Conservation (phyloP, 305 asterid genomes). For the Solanum aculeatissimum region DNA sequence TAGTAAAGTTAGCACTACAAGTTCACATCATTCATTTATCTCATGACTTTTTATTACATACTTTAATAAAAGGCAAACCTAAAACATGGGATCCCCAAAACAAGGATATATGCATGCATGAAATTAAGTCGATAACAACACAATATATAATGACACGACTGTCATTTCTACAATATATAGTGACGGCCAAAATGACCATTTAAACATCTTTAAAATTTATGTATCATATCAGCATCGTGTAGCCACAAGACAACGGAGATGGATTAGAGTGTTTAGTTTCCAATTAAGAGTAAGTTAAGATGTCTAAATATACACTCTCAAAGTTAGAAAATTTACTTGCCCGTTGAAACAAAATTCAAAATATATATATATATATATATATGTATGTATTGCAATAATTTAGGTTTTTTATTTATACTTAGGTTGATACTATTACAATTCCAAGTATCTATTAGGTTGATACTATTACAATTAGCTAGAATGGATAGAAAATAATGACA, state of each 20-base stretch:
- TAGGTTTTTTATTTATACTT: not conserved
- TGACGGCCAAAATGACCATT: too few relatives aligned
- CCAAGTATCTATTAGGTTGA: not conserved
- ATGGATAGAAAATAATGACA: not conserved
- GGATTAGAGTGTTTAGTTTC: not conserved
- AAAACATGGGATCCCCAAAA: not conserved
- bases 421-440: not conserved
- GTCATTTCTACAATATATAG: too few relatives aligned
- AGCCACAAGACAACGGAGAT: not conserved
- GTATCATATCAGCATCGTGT: not conserved
- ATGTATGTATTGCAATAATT: not conserved
- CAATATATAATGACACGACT: too few relatives aligned
- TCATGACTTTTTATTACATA: not conserved
- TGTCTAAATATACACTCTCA: not conserved
- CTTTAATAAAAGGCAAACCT: not conserved
- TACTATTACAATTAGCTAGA: not conserved
- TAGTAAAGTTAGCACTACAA: not conserved
- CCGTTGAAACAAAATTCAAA: not conserved
- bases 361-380: too few relatives aligned
- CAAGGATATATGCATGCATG: not conserved
- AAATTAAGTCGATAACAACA: too few relatives aligned
- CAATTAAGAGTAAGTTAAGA: not conserved
- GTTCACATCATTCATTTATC: not conserved
- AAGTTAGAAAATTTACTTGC: not conserved
- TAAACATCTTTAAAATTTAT: too few relatives aligned